Percentiles rank a stretch among this genome's conserved stretches.
phyloP scores from a whole-genome alignment of 192 early-diverging fungal genomes.

The Spinellus fusiger region DNA sequence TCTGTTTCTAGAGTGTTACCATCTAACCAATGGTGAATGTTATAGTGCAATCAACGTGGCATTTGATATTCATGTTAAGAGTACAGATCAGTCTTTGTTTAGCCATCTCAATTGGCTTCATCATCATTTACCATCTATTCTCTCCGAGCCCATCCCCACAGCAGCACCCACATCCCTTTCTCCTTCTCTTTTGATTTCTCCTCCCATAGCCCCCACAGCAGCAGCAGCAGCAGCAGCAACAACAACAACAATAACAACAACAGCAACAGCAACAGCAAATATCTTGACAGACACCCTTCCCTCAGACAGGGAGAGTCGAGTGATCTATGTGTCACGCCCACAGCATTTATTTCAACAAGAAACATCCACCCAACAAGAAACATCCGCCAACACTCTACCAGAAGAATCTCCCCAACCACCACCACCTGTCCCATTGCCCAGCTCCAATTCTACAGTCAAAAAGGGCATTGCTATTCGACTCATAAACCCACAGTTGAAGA shows the following conservation, averaged over 20 bases:
- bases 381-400: not conserved
- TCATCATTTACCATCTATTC: not conserved
- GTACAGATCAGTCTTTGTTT: not conserved
- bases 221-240: not conserved
- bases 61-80: slow-evolving; percentile 8
- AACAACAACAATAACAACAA: not conserved
- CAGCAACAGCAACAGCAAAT: not conserved
- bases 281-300: not conserved
- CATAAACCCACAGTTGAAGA: slow-evolving; percentile 48
- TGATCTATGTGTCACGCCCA: not conserved
- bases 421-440: not conserved
- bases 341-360: not conserved
- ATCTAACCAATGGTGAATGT: not conserved
- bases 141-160: not conserved
- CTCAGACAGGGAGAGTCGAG: not conserved
- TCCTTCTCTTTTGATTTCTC: not conserved
- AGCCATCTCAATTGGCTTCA: slow-evolving; percentile 12
- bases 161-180: not conserved
- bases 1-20: not conserved
- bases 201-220: not conserved
- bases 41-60: not conserved
- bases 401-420: not conserved
- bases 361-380: not conserved
- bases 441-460: slow-evolving; percentile 13
- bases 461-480: slow-evolving; percentile 75